Evolutionary conservation across 768 basidiomycete genomes (phyloP), one percentile per base, ranked within the genome.

Genomic region (Clathrus columnatus): DNA sequence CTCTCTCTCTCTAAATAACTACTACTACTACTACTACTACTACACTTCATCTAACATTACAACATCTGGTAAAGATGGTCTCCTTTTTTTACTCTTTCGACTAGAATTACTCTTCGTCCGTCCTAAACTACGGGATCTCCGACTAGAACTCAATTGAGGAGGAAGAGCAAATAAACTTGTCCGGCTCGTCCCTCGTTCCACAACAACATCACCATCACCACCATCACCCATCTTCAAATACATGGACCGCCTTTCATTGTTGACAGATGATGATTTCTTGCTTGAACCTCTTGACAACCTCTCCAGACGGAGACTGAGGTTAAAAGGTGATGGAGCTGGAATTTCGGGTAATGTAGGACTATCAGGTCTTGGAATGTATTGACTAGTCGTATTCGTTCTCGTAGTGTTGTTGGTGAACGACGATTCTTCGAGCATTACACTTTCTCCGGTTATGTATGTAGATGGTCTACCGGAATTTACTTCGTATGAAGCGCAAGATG

Each of bases 301-400:
- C 7, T 11, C 36, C 11, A n/a, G 4, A 11, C n/a, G 11, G 36
- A 36, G n/a, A 14, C n/a, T n/a, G 7, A 36, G n/a, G 2, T 36
- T 11, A n/a, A 36, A 36, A 17, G 21, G 17, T 1, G 44, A 47
- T 7, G 21, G 10, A 8, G 45, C 10, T 28, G 2, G 16, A 21
- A 28, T 14, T n/a, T 55, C 45, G 4, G 54, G 54, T 24, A 55
- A 26, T 7, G 54, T 55, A 20, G 54, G 54, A 36, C 54, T 55
- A 46, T 55, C 54, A 32, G 54, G 54, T 47, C 54, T 26, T 48
- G 54, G 21, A 47, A 7, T 28, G 26, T 14, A 42, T 11, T 42
- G 41, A 11, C 20, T 20, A 20, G 41, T 11, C 11, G 20, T 11
- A 20, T 11, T 11, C 41, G 20, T 42, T 11, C 14, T 11, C 14